Conservation (phyloP, 257 asterid species). For the Ballota nigra region DNA sequence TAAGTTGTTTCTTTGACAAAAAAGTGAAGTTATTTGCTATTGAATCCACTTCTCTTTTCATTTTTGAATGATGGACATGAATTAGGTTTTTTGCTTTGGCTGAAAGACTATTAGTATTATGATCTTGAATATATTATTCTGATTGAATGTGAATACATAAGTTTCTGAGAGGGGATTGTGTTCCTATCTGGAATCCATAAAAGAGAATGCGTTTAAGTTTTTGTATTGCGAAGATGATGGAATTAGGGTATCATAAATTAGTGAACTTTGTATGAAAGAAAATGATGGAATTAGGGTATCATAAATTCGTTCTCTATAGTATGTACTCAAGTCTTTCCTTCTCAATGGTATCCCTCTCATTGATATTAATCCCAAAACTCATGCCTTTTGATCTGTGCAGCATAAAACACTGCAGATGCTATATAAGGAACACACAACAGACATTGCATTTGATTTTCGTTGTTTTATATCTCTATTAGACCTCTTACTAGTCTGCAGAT, state of each 20-base stretch:
- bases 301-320: background rate
- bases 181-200: background rate
- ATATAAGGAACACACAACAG: background rate
- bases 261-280: background rate
- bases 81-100: background rate
- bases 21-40: background rate
- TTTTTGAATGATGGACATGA: background rate
- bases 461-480: background rate
- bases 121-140: background rate
- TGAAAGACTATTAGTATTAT: background rate
- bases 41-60: background rate
- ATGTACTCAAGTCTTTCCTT: background rate
- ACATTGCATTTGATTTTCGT: background rate
- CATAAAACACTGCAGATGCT: background rate
- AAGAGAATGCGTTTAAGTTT: background rate
- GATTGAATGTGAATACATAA: background rate
- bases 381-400: background rate
- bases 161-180: slow-evolving; percentile 11
- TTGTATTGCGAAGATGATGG: background rate
- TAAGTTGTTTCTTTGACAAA: background rate
- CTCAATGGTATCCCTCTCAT: background rate
- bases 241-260: no score
- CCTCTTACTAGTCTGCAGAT: background rate
- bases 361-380: background rate
- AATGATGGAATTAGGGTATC: slow-evolving; percentile 4